These are phyloP conservation scores for Candida coquimbonensis DNA, from an alignment of 805 yeast genomes.

Conservation along the genomic window DNA sequence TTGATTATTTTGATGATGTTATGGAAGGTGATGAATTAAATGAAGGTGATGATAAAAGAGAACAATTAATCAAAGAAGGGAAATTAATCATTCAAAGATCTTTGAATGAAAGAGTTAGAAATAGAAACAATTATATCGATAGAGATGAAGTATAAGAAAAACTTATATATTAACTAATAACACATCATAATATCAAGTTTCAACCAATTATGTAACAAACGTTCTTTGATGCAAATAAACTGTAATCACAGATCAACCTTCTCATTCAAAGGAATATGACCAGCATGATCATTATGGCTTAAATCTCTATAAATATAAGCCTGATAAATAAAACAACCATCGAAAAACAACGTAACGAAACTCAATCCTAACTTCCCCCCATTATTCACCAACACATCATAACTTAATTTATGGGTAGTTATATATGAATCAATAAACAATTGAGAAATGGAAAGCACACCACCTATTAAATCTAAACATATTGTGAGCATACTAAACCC, in stretches of 20 bases:
- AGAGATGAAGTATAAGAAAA: no score
- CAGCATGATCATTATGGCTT: no score
- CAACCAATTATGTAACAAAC: no score
- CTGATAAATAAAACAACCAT: slow-evolving; percentile 31
- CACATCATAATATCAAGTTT: no score
- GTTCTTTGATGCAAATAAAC: no score
- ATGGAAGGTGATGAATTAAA: slow-evolving; percentile 7
- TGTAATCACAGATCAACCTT: no score
- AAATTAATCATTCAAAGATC: slow-evolving; percentile 21
- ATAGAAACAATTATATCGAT: neutral
- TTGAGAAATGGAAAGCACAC: slow-evolving; percentile 21
- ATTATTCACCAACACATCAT: slow-evolving; percentile 24
- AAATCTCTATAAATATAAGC: slow-evolving; percentile 23
- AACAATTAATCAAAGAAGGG: slow-evolving; percentile 17
- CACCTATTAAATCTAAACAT: slow-evolving; percentile 30
- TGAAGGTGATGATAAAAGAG: slow-evolving; percentile 8
- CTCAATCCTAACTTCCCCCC: slow-evolving; percentile 35
- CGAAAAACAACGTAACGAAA: slow-evolving; percentile 31
- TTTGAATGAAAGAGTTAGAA: neutral
- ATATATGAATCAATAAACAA: slow-evolving; percentile 21
- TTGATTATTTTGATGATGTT: slow-evolving; percentile 28
- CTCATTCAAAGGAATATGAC: no score
- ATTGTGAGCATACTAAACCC: slow-evolving; percentile 72
- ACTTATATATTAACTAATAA: no score
- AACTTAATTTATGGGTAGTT: slow-evolving; percentile 20